Percentiles rank a stretch among this genome's conserved stretches.
These are phyloP conservation scores for Suillus spraguei DNA, from an alignment of 768 basidiomycete genomes.

Conservation along the genomic window DNA sequence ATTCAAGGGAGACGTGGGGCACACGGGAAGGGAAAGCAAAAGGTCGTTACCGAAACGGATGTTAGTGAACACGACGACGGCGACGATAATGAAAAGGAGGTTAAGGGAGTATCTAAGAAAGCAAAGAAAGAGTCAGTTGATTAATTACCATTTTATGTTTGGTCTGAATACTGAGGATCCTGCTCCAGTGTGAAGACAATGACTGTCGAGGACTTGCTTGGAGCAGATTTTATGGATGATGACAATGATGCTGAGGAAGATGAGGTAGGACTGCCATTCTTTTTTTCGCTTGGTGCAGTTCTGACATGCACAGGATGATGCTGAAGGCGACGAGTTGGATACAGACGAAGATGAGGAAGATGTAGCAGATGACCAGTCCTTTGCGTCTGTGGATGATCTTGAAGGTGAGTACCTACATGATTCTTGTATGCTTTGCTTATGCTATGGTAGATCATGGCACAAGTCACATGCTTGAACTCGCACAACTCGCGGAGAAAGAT, in stretches of 20 bases:
- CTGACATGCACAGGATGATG: conserved; percentile 20
- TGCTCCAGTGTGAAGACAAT: conserved; percentile 39
- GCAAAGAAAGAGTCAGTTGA: conserved; percentile 13
- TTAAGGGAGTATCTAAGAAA: conserved; percentile 6
- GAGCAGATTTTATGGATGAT: conserved; percentile 70
- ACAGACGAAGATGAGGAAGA: conserved; percentile 45
- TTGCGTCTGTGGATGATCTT: conserved; percentile 77
- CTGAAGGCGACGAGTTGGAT: conserved; percentile 39
- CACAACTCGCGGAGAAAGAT: conserved; percentile 91
- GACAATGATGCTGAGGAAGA: conserved; percentile 42
- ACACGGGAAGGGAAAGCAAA: conserved; percentile 40
- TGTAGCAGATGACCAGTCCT: conserved; percentile 59
- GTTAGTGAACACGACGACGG: conserved; percentile 36
- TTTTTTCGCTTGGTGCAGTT: neutral
- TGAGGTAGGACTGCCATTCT: conserved; percentile 32
- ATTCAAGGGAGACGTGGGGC: conserved; percentile 58
- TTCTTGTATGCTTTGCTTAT: conserved; percentile 1
- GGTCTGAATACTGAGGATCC: neutral
- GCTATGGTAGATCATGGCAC: conserved; percentile 61
- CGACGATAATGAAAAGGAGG: conserved; percentile 30
- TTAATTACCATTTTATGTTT: neutral
- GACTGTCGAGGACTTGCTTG: conserved; percentile 79
- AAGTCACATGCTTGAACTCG: conserved; percentile 78
- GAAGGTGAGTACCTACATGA: conserved; percentile 47
- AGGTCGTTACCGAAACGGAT: conserved; percentile 28